Conservation (phyloP, 495 filamentous ascomycete genomes). For the Aspergillus wentii region DNA sequence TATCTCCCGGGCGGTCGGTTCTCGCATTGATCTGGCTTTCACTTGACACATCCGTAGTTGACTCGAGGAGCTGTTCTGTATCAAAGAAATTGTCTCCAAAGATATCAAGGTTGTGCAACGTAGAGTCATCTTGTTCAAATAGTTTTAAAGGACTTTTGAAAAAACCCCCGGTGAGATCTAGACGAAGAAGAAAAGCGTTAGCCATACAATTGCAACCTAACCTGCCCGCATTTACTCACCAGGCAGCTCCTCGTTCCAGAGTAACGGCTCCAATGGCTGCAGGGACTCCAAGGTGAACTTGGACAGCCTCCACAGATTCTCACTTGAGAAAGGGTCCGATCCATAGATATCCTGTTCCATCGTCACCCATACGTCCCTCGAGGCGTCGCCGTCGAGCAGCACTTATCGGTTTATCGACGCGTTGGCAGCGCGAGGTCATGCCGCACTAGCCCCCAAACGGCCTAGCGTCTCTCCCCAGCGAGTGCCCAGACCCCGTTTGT, state of each 20-base stretch:
- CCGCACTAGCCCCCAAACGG: constrained; percentile 9
- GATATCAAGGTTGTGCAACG: constrained; percentile 29
- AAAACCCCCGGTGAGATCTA: constrained; percentile 24
- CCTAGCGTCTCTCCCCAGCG: constrained; percentile 5
- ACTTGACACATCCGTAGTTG: constrained; percentile 25
- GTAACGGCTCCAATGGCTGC: constrained; percentile 32
- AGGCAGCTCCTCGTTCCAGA: constrained; percentile 30
- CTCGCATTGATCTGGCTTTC: constrained; percentile 17
- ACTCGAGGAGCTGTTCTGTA: constrained; percentile 11
- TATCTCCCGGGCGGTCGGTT: constrained; percentile 7
- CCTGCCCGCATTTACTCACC: constrained; percentile 20
- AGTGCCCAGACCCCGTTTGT: constrained; percentile 30
- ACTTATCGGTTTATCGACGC: constrained; percentile 17
- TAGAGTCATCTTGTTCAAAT: constrained; percentile 16
- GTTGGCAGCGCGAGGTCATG: constrained; percentile 17
- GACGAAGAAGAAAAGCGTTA: not conserved
- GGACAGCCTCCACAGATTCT: constrained; percentile 57
- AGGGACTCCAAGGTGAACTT: constrained; percentile 37
- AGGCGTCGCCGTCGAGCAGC: constrained; percentile 12
- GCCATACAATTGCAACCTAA: not conserved
- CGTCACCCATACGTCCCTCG: constrained; percentile 7
- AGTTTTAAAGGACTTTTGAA: constrained; percentile 19
- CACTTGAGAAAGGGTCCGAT: constrained; percentile 65
- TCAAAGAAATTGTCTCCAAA: constrained; percentile 20
- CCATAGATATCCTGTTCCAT: constrained; percentile 45